Base-by-base conservation (phyloP, 2,329 filamentous ascomycete species). In the Apiospora kogelbergensis region DNA sequence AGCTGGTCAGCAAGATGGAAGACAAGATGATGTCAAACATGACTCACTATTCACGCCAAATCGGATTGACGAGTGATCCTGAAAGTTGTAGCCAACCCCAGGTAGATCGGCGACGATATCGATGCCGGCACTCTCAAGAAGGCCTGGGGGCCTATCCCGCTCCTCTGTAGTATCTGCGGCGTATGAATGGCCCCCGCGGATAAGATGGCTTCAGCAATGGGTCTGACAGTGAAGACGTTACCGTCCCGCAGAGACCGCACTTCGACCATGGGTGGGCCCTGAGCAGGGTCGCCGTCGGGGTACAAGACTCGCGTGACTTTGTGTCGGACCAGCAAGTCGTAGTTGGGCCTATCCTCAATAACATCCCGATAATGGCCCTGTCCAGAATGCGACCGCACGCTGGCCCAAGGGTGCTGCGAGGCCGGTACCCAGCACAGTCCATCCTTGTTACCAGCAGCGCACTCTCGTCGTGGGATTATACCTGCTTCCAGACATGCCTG, bases 91-190 rank as follows among this genome's bases (percentile, higher is more conserved):
- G 1, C 84, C 85, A 0, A 87, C 85, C 1, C 84, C 84, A 1
- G 81, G 80, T 0, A 83, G 76, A 33, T 84, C 79, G 1, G 77
- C 77, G 3, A 87, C 66, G 0, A 84, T 74, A 0, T 78, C 70
- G 53, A 87, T 86, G 15, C 80, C 75, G 63, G 82, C 78, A 13
- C 76, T 71, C 1, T 76, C 45, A 5, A 88, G 78, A 6, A 82
- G 79, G 0, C 74, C 74, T 74, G 75, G 3, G 81, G 79, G 0
- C 84, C 84, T 33, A 86, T 76, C 11, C 85, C 85, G 24, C 82
- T 84, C 0, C 85, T 77, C 76, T 84, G 82, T 2, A 87, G 81
- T 2, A 86, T 75, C 70, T 85, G 82, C 0, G 84, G 84, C 2
- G 81, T 81, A 74, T 85, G 84, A 73, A 85, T 83, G 3, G 80